Evolutionary conservation across 768 basidiomycete genomes (phyloP), one percentile per base, ranked within the genome.

Genomic region (Trametes cubensis): DNA sequence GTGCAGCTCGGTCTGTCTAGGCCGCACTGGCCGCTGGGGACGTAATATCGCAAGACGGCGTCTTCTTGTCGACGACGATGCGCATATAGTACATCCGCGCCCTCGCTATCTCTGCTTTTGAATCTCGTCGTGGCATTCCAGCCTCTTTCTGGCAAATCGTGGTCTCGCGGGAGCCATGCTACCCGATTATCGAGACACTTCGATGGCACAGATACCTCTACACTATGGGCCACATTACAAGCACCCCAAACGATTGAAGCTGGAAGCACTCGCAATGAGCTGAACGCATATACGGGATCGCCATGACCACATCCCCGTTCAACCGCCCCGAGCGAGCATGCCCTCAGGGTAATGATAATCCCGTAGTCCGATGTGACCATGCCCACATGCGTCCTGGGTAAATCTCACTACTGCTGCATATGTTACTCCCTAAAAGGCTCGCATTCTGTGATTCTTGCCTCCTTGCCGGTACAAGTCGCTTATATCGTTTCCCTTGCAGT

Each of bases 401-500:
- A 11, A 34, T 11, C 34, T 34, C 34, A 11, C 34, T 34, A 34
- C 34, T 34, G 11, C 11, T 6, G 20, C 20, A 20, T 46, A 20
- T 10, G n/a, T 46, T 8, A 21, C 45, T 26, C 15, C 14, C 17
- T 21, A 15, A 45, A 34, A 34, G 42, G 41, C 49, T 49, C 48
- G 28, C 55, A 8, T 18, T 17, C 13, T 15, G 4, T 48, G 44
- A 21, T 13, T 48, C 15, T 38, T 20, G 10, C 21, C 11, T 28
- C 3, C 14, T 11, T 21, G 8, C 26, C 26, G 40, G 4, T 14
- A 38, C 41, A 48, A 6, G 13, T 49, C 8, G 44, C 55, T 57
- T 54, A 62, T 28, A 51, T 40, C 13, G 4, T 18, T 49, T 42
- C 46, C 20, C 39, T 65, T 66, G 58, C 74, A 90, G 90, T 88